Evolutionary conservation across 768 basidiomycete species (phyloP).

Genomic region (Rhodotorula toruloides): DNA sequence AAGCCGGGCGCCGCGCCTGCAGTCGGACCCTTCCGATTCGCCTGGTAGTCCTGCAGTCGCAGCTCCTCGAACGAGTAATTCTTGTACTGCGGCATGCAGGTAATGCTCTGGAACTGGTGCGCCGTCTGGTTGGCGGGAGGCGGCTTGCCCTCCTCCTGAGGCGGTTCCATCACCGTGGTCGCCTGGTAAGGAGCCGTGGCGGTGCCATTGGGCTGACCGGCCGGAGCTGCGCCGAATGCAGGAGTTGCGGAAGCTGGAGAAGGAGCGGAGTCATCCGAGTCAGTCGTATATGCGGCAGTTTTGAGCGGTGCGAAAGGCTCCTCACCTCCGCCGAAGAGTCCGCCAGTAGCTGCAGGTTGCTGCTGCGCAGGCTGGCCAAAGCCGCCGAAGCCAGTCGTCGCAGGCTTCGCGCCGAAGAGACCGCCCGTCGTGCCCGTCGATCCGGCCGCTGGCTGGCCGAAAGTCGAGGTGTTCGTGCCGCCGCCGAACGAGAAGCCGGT

Average conservation of each 20-base stretch:
- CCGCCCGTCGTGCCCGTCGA: conserved; percentile 8
- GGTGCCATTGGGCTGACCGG: conserved; percentile 20
- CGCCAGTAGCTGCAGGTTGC: conserved; percentile 13
- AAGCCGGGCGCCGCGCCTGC: conserved; percentile 40
- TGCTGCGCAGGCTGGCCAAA: conserved; percentile 34
- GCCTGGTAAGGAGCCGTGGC: conserved; percentile 24
- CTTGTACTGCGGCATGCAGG: conserved; percentile 70
- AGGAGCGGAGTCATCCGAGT: neutral
- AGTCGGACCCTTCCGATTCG: conserved; percentile 60
- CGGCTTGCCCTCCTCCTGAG: conserved; percentile 33
- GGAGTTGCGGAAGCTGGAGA: conserved; percentile 13
- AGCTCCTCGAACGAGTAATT: conserved; percentile 79
- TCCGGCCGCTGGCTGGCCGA: conserved; percentile 16
- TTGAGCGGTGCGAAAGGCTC: neutral
- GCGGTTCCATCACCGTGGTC: conserved; percentile 37
- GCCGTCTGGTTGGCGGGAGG: conserved; percentile 30
- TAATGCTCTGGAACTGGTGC: conserved; percentile 74
- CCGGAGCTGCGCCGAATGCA: conserved; percentile 23
- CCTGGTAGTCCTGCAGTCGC: conserved; percentile 67
- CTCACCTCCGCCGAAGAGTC: conserved; percentile 31
- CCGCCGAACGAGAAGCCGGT: conserved; percentile 34
- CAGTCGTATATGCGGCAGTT: neutral
- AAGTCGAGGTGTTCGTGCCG: conserved; percentile 20
- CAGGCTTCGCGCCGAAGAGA: conserved; percentile 31
- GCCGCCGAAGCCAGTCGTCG: conserved; percentile 36